Evolutionary conservation across 2,329 filamentous ascomycete species (phyloP).

Genomic region (Fusarium globosum): DNA sequence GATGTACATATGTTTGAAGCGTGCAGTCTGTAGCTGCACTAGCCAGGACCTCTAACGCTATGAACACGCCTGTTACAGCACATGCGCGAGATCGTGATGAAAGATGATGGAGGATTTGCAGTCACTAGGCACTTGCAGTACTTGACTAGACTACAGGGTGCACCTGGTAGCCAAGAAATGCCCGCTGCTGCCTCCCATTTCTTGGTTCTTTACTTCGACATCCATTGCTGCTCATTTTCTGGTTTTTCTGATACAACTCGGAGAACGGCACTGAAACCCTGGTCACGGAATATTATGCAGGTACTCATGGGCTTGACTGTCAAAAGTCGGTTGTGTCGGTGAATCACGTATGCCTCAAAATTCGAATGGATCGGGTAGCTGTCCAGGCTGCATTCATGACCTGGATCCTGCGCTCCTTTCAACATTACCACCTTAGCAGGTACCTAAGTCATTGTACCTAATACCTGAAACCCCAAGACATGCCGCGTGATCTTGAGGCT

Average conservation of each 20-base stretch:
- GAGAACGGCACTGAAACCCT: constrained; percentile 14
- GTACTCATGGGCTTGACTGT: constrained; percentile 16
- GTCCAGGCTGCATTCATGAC: background rate
- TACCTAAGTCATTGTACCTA: background rate
- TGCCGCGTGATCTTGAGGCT: constrained; percentile 26
- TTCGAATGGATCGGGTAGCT: background rate
- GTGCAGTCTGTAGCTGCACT: background rate
- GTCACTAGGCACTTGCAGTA: background rate
- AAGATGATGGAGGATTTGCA: constrained; percentile 22
- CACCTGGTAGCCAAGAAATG: constrained; percentile 10
- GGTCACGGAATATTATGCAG: constrained; percentile 26
- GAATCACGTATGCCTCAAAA: background rate
- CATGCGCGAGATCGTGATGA: constrained; percentile 28
- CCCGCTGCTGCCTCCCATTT: constrained; percentile 7
- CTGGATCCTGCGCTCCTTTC: background rate
- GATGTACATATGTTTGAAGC: constrained; percentile 2
- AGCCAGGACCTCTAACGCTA: background rate
- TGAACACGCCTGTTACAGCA: constrained; percentile 17
- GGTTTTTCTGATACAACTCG: constrained; percentile 13
- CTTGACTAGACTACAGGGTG: background rate
- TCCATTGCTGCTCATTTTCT: constrained; percentile 5
- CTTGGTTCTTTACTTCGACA: constrained; percentile 1
- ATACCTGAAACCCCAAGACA: background rate
- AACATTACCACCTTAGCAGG: background rate
- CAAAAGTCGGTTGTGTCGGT: background rate